phyloP scores from a whole-genome alignment of 2,329 filamentous ascomycete species.

The Exophiala xenobiotica region DNA sequence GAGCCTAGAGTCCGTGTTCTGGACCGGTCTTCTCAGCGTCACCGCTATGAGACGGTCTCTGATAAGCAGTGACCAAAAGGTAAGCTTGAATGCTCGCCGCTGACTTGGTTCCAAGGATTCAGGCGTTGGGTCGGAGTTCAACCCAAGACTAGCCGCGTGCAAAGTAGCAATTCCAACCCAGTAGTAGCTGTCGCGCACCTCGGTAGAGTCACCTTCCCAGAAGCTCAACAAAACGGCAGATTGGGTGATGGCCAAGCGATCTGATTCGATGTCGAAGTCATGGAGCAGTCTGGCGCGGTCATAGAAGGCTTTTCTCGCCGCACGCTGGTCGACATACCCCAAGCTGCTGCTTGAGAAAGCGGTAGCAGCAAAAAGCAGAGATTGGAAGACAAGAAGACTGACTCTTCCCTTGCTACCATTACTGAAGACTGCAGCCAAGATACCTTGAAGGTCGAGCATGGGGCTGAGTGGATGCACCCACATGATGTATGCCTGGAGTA shows the following conservation, averaged over 20 bases:
- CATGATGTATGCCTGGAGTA: slow-evolving; percentile 78
- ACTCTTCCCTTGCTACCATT: slow-evolving; percentile 69
- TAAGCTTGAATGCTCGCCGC: slow-evolving; percentile 84
- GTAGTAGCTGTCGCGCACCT: slow-evolving; percentile 97
- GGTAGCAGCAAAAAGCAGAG: slow-evolving; percentile 88
- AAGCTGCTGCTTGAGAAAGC: slow-evolving; percentile 82
- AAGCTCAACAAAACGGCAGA: slow-evolving; percentile 89
- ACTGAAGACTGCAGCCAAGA: slow-evolving; percentile 57
- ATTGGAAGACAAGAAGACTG: slow-evolving; percentile 86
- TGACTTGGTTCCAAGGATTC: slow-evolving; percentile 71
- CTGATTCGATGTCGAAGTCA: slow-evolving; percentile 91
- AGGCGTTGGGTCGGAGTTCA: slow-evolving; percentile 81
- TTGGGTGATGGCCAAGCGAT: slow-evolving; percentile 84
- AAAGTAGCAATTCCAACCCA: slow-evolving; percentile 98
- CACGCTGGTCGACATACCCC: slow-evolving; percentile 73
- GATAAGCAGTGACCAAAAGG: slow-evolving; percentile 98
- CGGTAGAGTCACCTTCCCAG: slow-evolving; percentile 95
- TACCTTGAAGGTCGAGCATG: slow-evolving; percentile 66
- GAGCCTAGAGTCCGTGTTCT: slow-evolving; percentile 90
- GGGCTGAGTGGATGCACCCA: slow-evolving; percentile 96
- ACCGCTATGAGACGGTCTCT: slow-evolving; percentile 87
- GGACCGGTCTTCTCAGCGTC: slow-evolving; percentile 86
- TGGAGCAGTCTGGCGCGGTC: slow-evolving; percentile 79
- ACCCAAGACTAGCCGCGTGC: slow-evolving; percentile 84
- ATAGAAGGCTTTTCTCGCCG: slow-evolving; percentile 83